Evolutionary conservation across 2,329 filamentous ascomycete species (phyloP).

Genomic region (Immersiporthe knoxdaviesiana): DNA sequence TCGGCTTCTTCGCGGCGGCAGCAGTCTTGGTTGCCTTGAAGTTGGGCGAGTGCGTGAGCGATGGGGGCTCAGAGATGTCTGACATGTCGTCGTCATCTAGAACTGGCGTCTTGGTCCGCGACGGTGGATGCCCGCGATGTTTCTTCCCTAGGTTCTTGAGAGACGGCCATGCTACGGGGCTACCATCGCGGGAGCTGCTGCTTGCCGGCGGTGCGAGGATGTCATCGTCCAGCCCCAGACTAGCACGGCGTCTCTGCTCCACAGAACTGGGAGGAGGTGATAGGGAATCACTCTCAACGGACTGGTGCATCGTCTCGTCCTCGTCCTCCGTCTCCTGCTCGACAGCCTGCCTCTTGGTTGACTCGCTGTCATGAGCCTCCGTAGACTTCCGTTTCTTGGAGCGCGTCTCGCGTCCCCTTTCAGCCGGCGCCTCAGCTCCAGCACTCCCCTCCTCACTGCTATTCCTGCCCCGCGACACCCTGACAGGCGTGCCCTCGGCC

Average conservation of each 20-base stretch:
- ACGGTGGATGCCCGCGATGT: slow-evolving; percentile 37
- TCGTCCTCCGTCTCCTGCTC: slow-evolving; percentile 28
- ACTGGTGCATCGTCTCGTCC: slow-evolving; percentile 32
- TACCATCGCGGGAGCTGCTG: slow-evolving; percentile 47
- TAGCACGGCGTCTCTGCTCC: slow-evolving; percentile 43
- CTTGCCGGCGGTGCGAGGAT: slow-evolving; percentile 60
- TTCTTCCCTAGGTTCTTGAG: slow-evolving; percentile 55
- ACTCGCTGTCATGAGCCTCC: slow-evolving; percentile 44
- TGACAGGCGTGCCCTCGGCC: slow-evolving; percentile 35
- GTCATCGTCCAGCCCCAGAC: slow-evolving; percentile 49
- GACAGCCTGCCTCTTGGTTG: slow-evolving; percentile 38
- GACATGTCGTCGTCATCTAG: slow-evolving; percentile 49
- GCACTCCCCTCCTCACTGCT: slow-evolving; percentile 18
- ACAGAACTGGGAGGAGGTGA: slow-evolving; percentile 42
- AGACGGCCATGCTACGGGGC: slow-evolving; percentile 54
- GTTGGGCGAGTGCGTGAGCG: slow-evolving; percentile 69
- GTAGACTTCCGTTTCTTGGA: slow-evolving; percentile 62
- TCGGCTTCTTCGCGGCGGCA: slow-evolving; percentile 35
- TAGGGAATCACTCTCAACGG: slow-evolving; percentile 32
- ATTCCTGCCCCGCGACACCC: slow-evolving; percentile 22
- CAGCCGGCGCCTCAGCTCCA: background rate
- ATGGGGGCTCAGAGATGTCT: slow-evolving; percentile 65
- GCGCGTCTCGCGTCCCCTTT: slow-evolving; percentile 33
- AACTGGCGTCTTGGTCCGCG: slow-evolving; percentile 42
- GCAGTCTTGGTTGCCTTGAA: slow-evolving; percentile 37